Conservation (phyloP, 345 rosid species). For the Adansonia digitata region DNA sequence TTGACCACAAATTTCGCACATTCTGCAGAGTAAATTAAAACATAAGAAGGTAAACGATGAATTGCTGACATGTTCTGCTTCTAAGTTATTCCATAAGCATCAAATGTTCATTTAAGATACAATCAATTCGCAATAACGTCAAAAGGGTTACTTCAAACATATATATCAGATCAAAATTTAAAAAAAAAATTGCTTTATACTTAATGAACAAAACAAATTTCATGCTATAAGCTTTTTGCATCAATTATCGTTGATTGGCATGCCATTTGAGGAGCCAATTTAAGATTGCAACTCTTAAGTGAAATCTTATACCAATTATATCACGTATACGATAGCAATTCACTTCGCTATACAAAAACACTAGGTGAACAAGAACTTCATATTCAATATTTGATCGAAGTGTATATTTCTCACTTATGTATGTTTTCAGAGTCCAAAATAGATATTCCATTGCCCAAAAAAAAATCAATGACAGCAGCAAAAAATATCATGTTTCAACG, state of each 20-base stretch:
- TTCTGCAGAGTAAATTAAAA: constrained; percentile 28
- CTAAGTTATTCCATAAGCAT: not conserved
- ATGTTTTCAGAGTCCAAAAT: not conserved
- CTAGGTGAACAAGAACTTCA: not conserved
- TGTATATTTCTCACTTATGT: not conserved
- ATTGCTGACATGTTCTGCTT: not conserved
- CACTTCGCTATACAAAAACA: not conserved
- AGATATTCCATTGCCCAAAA: not conserved
- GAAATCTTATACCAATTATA: not conserved
- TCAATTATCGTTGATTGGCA: not conserved
- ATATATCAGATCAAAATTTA: not conserved
- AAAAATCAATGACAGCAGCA: not conserved
- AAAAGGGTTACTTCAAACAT: not conserved
- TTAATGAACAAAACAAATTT: not conserved
- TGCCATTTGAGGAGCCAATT: too few relatives aligned
- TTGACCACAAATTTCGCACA: constrained; percentile 66
- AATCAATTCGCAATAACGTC: not conserved
- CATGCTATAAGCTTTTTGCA: too few relatives aligned
- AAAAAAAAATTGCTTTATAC: not conserved
- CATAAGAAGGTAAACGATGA: not conserved
- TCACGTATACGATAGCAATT: not conserved
- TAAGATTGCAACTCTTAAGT: not conserved
- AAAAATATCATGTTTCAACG: not conserved
- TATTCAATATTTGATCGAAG: not conserved
- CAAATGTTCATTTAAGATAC: not conserved